phyloP scores from a whole-genome alignment of 2,329 filamentous ascomycete genomes.

The Hymenotorrendiella dingleyae region DNA sequence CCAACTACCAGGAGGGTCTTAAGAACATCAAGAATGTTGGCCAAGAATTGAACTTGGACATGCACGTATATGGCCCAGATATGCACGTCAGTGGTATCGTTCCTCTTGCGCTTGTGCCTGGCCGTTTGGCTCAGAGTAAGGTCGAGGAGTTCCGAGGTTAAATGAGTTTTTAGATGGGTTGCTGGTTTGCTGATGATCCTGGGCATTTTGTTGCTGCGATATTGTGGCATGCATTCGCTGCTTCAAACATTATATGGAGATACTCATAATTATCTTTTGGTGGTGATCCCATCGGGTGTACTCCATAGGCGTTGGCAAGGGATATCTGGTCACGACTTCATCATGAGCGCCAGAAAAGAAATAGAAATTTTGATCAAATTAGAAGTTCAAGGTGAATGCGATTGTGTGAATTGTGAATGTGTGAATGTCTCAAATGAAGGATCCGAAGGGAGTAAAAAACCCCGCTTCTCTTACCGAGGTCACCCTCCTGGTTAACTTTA shows the following conservation, averaged over 20 bases:
- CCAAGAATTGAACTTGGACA: conserved; percentile 87
- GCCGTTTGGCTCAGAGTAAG: conserved; percentile 56
- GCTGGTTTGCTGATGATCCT: background rate
- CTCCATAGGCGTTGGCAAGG: conserved; percentile 7
- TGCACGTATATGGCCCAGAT: conserved; percentile 81
- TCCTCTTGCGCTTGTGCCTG: conserved; percentile 73
- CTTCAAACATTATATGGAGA: conserved; percentile 3
- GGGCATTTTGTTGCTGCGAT: conserved; percentile 5
- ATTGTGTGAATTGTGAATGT: no score
- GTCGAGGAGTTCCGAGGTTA: conserved; percentile 49
- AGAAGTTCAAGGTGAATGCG: background rate
- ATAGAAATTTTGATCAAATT: background rate
- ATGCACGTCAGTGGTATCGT: conserved; percentile 95
- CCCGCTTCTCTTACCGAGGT: no score
- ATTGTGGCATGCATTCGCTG: background rate
- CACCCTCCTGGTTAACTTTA: no score
- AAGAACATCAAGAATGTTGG: conserved; percentile 99
- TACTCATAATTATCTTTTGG: conserved; percentile 5
- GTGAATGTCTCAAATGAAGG: no score
- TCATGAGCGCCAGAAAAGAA: conserved; percentile 2
- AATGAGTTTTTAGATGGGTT: conserved; percentile 3
- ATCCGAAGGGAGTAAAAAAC: no score
- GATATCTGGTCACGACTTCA: conserved; percentile 7
- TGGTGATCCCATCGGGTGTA: background rate
- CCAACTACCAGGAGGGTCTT: conserved; percentile 99